Conservation (phyloP, 192 early-diverging fungal genomes). For the Entomortierella beljakovae region DNA sequence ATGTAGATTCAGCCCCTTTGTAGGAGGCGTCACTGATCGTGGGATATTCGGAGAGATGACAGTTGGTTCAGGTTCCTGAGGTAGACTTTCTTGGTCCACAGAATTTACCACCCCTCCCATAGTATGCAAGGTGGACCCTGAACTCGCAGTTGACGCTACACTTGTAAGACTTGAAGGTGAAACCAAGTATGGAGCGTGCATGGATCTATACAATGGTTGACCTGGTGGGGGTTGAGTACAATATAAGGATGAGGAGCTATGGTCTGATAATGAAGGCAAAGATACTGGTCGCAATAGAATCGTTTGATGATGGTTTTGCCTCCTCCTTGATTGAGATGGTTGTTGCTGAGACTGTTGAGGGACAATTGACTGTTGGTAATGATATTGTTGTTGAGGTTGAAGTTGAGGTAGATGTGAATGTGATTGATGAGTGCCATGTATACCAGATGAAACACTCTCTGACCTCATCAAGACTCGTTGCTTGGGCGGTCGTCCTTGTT, state of each 20-base stretch:
- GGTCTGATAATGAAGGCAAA: constrained; percentile 1
- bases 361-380: constrained; percentile 1
- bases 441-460: constrained; percentile 11
- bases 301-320: constrained; percentile 30
- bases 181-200: constrained; percentile 29
- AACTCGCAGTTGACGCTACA: constrained; percentile 1
- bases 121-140: neutral
- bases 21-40: neutral
- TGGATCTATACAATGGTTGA: constrained; percentile 36
- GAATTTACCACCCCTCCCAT: neutral
- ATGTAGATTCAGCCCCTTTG: neutral
- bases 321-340: neutral
- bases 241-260: constrained; percentile 7
- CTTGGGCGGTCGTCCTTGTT: constrained; percentile 26
- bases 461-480: constrained; percentile 33
- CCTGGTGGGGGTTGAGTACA: constrained; percentile 34
- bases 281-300: constrained; percentile 31
- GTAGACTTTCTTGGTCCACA: neutral
- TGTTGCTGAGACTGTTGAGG: neutral
- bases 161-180: constrained; percentile 26
- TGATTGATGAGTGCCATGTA: neutral
- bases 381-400: neutral
- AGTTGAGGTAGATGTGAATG: neutral
- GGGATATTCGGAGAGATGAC: constrained; percentile 1
- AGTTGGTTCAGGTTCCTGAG: neutral